These are phyloP conservation scores for Xerocomus potaroensis DNA, from an alignment of 768 basidiomycete species.

Conservation along the genomic window DNA sequence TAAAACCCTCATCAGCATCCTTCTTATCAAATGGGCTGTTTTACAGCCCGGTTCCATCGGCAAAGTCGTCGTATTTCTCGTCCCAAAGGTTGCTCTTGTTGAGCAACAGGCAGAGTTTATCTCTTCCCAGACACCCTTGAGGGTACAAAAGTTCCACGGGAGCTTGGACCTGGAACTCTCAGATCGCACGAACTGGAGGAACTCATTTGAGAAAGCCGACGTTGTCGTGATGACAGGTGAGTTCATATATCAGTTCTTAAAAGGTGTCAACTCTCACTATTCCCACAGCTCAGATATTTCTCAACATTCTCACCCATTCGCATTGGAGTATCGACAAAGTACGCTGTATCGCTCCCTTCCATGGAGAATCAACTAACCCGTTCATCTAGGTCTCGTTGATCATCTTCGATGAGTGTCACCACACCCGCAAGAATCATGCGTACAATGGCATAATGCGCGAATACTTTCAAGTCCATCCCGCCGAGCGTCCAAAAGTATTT, in stretches of 20 bases:
- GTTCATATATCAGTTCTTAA: background rate
- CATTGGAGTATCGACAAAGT: constrained; percentile 71
- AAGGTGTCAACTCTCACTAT: constrained; percentile 2
- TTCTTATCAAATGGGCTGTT: constrained; percentile 74
- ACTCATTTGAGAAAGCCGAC: constrained; percentile 58
- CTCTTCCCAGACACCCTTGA: constrained; percentile 56
- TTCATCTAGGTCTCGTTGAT: constrained; percentile 47
- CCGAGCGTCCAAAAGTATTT: constrained; percentile 73
- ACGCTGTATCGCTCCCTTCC: background rate
- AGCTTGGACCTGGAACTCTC: constrained; percentile 67
- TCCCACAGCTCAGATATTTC: constrained; percentile 69
- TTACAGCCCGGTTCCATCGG: constrained; percentile 43
- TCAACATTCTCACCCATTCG: constrained; percentile 77
- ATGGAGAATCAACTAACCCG: background rate
- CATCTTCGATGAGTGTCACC: constrained; percentile 57
- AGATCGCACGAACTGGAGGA: constrained; percentile 61
- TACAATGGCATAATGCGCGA: constrained; percentile 57
- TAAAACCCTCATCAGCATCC: constrained; percentile 57
- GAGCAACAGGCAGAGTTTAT: constrained; percentile 77
- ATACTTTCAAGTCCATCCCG: constrained; percentile 42
- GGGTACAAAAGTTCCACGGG: constrained; percentile 67
- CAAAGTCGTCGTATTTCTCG: constrained; percentile 74
- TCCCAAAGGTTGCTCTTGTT: constrained; percentile 82
- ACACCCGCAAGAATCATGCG: constrained; percentile 52
- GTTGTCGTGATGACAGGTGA: constrained; percentile 85